These are phyloP conservation scores for Diaporthe sp. DNA, from an alignment of 2,329 filamentous ascomycete species.

Conservation along the genomic window DNA sequence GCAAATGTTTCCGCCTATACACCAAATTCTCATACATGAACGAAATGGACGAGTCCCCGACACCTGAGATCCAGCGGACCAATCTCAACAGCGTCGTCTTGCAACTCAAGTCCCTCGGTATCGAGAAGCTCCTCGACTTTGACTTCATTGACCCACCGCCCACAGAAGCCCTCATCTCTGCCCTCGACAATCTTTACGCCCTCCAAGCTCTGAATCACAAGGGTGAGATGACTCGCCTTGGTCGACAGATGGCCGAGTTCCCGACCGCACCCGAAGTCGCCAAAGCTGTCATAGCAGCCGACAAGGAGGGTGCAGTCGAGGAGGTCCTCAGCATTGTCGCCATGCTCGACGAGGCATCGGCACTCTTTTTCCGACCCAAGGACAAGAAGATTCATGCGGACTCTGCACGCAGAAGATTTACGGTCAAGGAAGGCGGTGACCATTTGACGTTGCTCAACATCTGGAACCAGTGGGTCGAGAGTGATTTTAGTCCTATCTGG, in stretches of 20 bases:
- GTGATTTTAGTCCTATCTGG: slow-evolving; percentile 90
- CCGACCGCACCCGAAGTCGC: slow-evolving; percentile 93
- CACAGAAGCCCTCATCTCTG: slow-evolving; percentile 88
- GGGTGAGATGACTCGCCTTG: slow-evolving; percentile 90
- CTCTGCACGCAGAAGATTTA: slow-evolving; percentile 89
- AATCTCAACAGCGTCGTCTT: slow-evolving; percentile 89
- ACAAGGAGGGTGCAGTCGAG: slow-evolving; percentile 92
- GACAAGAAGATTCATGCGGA: slow-evolving; percentile 98
- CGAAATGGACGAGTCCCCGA: slow-evolving; percentile 92
- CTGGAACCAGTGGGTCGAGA: slow-evolving; percentile 96
- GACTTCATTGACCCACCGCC: slow-evolving; percentile 97
- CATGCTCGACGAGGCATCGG: slow-evolving; percentile 90
- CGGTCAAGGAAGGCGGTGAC: slow-evolving; percentile 90
- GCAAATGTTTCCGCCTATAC: slow-evolving; percentile 94
- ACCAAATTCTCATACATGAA: slow-evolving; percentile 96
- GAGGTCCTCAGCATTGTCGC: slow-evolving; percentile 94
- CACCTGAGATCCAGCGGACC: slow-evolving; percentile 92
- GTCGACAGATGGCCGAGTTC: slow-evolving; percentile 95
- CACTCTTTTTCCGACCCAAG: slow-evolving; percentile 94
- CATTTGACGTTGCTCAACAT: slow-evolving; percentile 91
- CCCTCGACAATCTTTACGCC: slow-evolving; percentile 91
- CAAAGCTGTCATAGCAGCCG: slow-evolving; percentile 88
- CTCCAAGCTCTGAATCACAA: slow-evolving; percentile 90
- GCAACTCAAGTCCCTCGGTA: slow-evolving; percentile 88
- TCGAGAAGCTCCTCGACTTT: slow-evolving; percentile 93